phyloP scores from a whole-genome alignment of 2,329 filamentous ascomycete species.

The Fusarium xylarioides region DNA sequence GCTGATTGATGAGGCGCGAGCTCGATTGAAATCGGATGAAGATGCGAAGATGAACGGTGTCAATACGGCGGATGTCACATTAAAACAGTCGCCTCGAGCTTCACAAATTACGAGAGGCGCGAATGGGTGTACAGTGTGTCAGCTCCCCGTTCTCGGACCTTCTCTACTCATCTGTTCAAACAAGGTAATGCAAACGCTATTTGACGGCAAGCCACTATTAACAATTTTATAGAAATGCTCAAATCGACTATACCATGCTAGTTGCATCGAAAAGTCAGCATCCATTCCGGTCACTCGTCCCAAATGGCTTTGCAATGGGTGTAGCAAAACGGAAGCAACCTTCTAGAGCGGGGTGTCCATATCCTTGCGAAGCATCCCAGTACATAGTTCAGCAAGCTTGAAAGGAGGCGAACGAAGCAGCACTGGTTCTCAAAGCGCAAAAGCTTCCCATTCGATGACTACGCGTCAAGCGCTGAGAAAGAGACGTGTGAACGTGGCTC shows the following conservation, averaged over 20 bases:
- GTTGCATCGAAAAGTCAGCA: conserved; percentile 53
- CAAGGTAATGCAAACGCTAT: conserved; percentile 50
- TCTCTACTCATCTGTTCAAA: conserved; percentile 60
- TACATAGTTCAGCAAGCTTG: background rate
- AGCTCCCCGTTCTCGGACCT: conserved; percentile 58
- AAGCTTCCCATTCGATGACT: background rate
- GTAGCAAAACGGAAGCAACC: conserved; percentile 40
- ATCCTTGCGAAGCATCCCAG: conserved; percentile 10
- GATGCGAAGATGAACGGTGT: conserved; percentile 15
- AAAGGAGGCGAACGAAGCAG: background rate
- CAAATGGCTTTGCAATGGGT: conserved; percentile 58
- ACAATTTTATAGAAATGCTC: conserved; percentile 51
- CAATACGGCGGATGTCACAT: conserved; percentile 21
- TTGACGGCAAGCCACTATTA: conserved; percentile 14
- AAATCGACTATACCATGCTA: conserved; percentile 58
- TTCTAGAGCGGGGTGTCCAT: conserved; percentile 41
- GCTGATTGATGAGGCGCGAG: conserved; percentile 55
- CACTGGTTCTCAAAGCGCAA: background rate
- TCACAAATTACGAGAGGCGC: conserved; percentile 53
- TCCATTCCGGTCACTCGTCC: conserved; percentile 48
- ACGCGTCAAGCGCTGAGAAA: conserved; percentile 7
- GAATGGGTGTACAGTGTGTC: conserved; percentile 59
- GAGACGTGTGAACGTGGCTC: background rate
- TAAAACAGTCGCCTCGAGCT: conserved; percentile 45
- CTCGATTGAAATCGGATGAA: conserved; percentile 29